Base-by-base conservation (phyloP, 371 early-diverging fungal genomes). In the Vairimorpha necatrix region DNA sequence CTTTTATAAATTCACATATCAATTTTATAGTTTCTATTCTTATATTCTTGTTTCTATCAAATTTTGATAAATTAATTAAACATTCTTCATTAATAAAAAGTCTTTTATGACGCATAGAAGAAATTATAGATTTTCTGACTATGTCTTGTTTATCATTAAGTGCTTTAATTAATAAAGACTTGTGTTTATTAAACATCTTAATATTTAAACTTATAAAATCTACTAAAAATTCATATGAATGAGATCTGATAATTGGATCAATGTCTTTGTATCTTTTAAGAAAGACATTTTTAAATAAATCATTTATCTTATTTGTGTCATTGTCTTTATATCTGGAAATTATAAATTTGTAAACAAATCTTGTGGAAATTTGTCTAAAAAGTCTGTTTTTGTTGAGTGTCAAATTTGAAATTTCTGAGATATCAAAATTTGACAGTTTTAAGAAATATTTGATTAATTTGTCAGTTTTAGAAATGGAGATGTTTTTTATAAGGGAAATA, bases 101-200 rank as follows among this genome's bases (percentile, higher is more conserved):
- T 11, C 9, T 62, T 62, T 13, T 16, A 24, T 36, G 2, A n/a
- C 38, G 33, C 2, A 62, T 2, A 36, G 3, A n/a, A 26, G 13
- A 18, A 2, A 62, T 32, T 2, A 38, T 36, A 24, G 33, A 3
- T 22, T 62, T 62, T 34, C 79, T 60, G 24, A 78, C 79, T 24
- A 24, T 50, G 46, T 78, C 79, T 30, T 47, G 67, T 50, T 62
- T 78, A 60, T 78, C 79, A 42, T 69, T 74, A 4, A 78, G 36
- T 13, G 61, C 58, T 58, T 46, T 62, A 63, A 62, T 67, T 24
- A 78, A 18, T 24, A 75, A 69, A 42, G 62, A 53, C 53, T 68
- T 48, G 38, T 78, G 72, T 11, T 56, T 50, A 46, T 58, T 54
- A 33, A 78, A 72, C 38, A 66, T 33, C 36, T 53, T 65, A 18